phyloP scores from a whole-genome alignment of 116 monocot genomes.

The Trichopus zeylanicus region DNA sequence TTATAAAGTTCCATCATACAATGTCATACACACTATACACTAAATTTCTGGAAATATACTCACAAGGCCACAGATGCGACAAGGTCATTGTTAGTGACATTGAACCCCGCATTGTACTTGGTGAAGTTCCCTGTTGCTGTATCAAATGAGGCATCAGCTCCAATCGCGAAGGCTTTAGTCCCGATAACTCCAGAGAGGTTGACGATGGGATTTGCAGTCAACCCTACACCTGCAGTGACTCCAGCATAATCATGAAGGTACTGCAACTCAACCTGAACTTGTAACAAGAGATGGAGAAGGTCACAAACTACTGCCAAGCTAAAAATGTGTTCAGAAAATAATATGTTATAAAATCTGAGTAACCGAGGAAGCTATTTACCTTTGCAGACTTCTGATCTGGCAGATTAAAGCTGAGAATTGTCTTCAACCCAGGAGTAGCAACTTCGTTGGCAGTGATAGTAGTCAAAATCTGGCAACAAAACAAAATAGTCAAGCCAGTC shows the following conservation, averaged over 20 bases:
- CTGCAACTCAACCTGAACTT: constrained; percentile 52
- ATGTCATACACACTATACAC: not conserved
- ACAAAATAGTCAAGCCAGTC: not conserved
- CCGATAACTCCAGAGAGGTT: constrained; percentile 70
- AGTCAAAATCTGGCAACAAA: constrained; percentile 29
- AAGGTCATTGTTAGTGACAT: constrained; percentile 50
- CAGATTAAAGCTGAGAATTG: constrained; percentile 68
- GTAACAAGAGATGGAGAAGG: not conserved
- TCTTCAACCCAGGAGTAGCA: constrained; percentile 66
- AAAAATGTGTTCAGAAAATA: no score
- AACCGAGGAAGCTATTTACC: constrained; percentile 17
- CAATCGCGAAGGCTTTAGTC: constrained; percentile 33
- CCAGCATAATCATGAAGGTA: constrained; percentile 72
- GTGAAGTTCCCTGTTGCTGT: constrained; percentile 60
- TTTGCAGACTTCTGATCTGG: constrained; percentile 86
- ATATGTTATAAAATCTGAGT: not conserved
- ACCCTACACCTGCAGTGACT: constrained; percentile 43
- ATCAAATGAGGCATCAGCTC: constrained; percentile 65
- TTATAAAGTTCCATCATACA: no score
- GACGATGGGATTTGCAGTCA: constrained; percentile 62
- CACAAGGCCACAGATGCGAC: constrained; percentile 49
- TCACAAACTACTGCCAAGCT: not conserved
- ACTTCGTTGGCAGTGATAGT: constrained; percentile 72
- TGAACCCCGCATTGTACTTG: constrained; percentile 73
- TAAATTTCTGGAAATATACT: constrained; percentile 17